phyloP scores from a whole-genome alignment of 2,329 filamentous ascomycete species.

The Epicoccum sorghinum region DNA sequence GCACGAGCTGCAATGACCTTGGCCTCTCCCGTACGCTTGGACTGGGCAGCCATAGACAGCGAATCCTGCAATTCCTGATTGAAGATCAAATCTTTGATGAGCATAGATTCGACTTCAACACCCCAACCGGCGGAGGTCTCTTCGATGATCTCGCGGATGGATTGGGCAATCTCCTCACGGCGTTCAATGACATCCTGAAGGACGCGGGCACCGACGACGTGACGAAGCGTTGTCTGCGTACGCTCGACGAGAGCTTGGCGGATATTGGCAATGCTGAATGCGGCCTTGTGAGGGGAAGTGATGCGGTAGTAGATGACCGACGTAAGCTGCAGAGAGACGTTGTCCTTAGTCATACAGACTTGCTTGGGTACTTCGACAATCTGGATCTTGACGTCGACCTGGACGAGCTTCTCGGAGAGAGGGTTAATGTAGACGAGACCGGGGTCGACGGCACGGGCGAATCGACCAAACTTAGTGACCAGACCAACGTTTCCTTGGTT shows the following conservation, averaged over 20 bases:
- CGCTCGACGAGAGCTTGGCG: constrained; percentile 96
- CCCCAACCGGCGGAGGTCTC: constrained; percentile 94
- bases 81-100: constrained; percentile 99
- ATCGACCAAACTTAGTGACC: constrained; percentile 92
- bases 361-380: constrained; percentile 96
- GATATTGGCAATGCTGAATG: constrained; percentile 94
- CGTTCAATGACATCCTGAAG: constrained; percentile 98
- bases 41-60: constrained; percentile 96
- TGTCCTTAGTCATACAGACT: constrained; percentile 99
- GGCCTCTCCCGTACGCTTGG: constrained; percentile 96
- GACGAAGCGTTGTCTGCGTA: constrained; percentile 95
- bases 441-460: constrained; percentile 94
- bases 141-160: constrained; percentile 96
- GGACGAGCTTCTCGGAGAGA: constrained; percentile 84
- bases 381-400: constrained; percentile 99
- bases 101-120: constrained; percentile 95
- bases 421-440: constrained; percentile 98
- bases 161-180: constrained; percentile 93
- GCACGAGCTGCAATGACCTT: constrained; percentile 98
- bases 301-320: constrained; percentile 99
- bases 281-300: constrained; percentile 90
- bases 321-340: constrained; percentile 90
- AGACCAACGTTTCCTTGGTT: constrained; percentile 92
- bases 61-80: constrained; percentile 93
- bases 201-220: constrained; percentile 93